Evolutionary conservation across 441 rosid species (phyloP).

Genomic region (Eruca vesicaria): DNA sequence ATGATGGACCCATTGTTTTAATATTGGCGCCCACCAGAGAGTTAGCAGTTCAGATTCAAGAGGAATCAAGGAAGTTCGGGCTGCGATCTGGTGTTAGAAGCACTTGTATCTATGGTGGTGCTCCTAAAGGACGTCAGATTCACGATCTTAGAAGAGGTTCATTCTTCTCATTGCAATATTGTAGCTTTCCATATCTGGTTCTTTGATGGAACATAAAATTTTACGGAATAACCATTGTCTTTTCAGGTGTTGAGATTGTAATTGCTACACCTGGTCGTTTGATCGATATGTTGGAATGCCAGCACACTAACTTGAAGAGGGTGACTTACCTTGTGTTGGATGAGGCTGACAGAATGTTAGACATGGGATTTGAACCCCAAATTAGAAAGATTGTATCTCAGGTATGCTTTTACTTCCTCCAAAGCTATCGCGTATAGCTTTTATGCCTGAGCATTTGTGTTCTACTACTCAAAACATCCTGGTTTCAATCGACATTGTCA

Average conservation of each 20-base stretch:
- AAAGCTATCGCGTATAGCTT: background rate
- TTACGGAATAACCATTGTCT: background rate
- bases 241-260: constrained; percentile 84
- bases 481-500: constrained; percentile 7
- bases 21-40: constrained; percentile 96
- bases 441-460: background rate
- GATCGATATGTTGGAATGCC: constrained; percentile 92
- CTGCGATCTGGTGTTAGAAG: constrained; percentile 61
- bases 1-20: constrained; percentile 87
- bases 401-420: constrained; percentile 39
- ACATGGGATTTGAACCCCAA: constrained; percentile 99
- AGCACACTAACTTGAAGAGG: constrained; percentile 76
- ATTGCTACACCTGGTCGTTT: constrained; percentile 99
- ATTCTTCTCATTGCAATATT: background rate
- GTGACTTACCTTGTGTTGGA: constrained; percentile 97
- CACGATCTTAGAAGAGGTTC: constrained; percentile 92
- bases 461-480: background rate
- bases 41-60: constrained; percentile 95
- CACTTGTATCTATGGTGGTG: constrained; percentile 95
- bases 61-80: constrained; percentile 81
- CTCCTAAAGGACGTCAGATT: constrained; percentile 97
- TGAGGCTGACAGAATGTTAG: constrained; percentile 98
- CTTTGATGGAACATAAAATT: background rate
- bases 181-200: background rate
- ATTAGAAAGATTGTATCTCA: constrained; percentile 86